phyloP scores from a whole-genome alignment of 2,329 filamentous ascomycete species.

The Colletotrichum spinosum region DNA sequence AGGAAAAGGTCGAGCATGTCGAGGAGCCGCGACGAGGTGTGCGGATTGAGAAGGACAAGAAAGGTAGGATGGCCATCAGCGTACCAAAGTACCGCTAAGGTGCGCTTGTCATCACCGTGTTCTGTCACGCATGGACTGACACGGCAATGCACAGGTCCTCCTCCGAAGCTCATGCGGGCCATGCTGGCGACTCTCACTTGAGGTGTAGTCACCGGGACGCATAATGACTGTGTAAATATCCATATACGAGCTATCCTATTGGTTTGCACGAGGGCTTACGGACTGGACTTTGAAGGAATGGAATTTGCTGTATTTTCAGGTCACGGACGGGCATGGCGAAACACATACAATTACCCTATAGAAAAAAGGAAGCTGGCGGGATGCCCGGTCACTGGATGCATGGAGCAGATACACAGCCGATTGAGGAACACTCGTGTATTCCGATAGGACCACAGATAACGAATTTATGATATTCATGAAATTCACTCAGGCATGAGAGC shows the following conservation, averaged over 20 bases:
- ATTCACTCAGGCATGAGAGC: too few species aligned
- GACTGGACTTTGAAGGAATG: constrained; percentile 8
- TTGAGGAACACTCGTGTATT: neutral
- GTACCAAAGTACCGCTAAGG: constrained; percentile 77
- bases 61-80: constrained; percentile 94
- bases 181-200: constrained; percentile 79
- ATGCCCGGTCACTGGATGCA: neutral
- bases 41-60: constrained; percentile 87
- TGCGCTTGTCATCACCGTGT: constrained; percentile 49
- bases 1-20: constrained; percentile 68
- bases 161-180: constrained; percentile 72
- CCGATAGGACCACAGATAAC: neutral
- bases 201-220: constrained; percentile 37
- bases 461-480: constrained; percentile 14
- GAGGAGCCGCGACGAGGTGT: constrained; percentile 68
- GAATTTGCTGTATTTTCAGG: constrained; percentile 11
- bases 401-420: neutral
- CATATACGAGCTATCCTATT: neutral
- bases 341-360: constrained; percentile 31
- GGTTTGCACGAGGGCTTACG: constrained; percentile 10
- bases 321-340: constrained; percentile 12
- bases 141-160: constrained; percentile 63
- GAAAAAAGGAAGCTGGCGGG: constrained; percentile 18
- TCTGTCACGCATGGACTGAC: constrained; percentile 39
- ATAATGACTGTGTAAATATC: constrained; percentile 14